Evolutionary conservation across 2,329 filamentous ascomycete species (phyloP).

Genomic region (Alternaria angustiovoidea): DNA sequence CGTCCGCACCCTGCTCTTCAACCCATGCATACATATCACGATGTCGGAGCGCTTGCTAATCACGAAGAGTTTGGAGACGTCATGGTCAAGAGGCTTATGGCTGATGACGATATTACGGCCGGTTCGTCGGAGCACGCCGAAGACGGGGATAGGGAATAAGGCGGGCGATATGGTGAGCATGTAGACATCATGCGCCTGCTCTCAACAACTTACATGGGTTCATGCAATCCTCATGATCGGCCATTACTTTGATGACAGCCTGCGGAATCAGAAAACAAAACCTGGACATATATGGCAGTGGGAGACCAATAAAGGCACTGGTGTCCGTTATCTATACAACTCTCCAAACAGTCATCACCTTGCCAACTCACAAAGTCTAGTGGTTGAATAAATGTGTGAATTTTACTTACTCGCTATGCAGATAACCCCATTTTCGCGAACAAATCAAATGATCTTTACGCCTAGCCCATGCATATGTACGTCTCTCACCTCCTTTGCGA

Average conservation of each 20-base stretch:
- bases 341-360: neutral
- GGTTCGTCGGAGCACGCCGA: neutral
- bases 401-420: neutral
- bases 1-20: neutral
- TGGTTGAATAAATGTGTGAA: neutral
- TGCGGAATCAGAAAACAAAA: neutral
- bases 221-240: neutral
- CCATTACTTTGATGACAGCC: neutral
- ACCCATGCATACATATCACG: neutral
- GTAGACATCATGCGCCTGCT: neutral
- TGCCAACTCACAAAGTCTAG: neutral
- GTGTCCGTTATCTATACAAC: neutral
- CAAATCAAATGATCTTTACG: neutral
- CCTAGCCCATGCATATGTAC: neutral
- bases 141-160: neutral
- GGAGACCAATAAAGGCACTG: neutral
- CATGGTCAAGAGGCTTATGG: neutral
- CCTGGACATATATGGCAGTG: neutral
- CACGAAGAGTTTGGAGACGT: neutral
- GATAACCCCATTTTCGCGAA: neutral
- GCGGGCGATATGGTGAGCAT: neutral
- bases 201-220: neutral
- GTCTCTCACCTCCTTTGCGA: too few species aligned
- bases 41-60: neutral
- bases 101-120: neutral